Evolutionary conservation across 2,329 filamentous ascomycete species (phyloP).

Genomic region (Penicillium sp.): DNA sequence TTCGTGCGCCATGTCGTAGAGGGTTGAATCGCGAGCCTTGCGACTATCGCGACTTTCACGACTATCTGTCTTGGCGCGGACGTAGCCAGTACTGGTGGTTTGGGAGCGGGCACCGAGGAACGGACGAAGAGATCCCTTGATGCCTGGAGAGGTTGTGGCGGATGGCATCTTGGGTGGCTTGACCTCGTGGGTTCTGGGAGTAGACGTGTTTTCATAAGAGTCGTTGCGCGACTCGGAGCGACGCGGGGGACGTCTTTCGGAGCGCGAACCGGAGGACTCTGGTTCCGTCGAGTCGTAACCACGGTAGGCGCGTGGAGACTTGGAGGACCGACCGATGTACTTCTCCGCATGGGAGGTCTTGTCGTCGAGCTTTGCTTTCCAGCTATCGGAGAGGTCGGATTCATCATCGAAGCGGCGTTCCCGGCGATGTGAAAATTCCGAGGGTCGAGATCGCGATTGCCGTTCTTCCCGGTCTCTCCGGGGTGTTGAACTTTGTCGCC

Average conservation of each 20-base stretch:
- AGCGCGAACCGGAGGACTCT: constrained; percentile 33
- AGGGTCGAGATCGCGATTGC: constrained; percentile 22
- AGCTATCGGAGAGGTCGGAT: constrained; percentile 27
- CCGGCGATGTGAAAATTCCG: constrained; percentile 25
- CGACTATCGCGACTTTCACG: constrained; percentile 24
- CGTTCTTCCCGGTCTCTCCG: constrained; percentile 20
- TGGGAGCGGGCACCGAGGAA: constrained; percentile 35
- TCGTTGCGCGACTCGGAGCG: constrained; percentile 33
- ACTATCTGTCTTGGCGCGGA: constrained; percentile 31
- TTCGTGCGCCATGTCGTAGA: constrained; percentile 30
- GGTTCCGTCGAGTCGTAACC: constrained; percentile 34
- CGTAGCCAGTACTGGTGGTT: constrained; percentile 27
- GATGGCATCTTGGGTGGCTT: constrained; percentile 40
- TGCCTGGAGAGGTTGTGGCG: constrained; percentile 33
- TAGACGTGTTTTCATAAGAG: constrained; percentile 31
- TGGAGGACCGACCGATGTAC: constrained; percentile 41
- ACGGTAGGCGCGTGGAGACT: constrained; percentile 33
- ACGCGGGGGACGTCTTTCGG: constrained; percentile 30
- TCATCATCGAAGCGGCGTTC: constrained; percentile 29
- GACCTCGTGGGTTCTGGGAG: constrained; percentile 22
- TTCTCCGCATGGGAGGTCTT: constrained; percentile 34
- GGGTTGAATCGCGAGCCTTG: constrained; percentile 24
- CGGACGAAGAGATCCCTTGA: constrained; percentile 33
- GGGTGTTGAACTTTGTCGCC: constrained; percentile 23
- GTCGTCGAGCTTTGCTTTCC: constrained; percentile 35